phyloP scores from a whole-genome alignment of 345 rosid species.

The Noccaea caerulescens region DNA sequence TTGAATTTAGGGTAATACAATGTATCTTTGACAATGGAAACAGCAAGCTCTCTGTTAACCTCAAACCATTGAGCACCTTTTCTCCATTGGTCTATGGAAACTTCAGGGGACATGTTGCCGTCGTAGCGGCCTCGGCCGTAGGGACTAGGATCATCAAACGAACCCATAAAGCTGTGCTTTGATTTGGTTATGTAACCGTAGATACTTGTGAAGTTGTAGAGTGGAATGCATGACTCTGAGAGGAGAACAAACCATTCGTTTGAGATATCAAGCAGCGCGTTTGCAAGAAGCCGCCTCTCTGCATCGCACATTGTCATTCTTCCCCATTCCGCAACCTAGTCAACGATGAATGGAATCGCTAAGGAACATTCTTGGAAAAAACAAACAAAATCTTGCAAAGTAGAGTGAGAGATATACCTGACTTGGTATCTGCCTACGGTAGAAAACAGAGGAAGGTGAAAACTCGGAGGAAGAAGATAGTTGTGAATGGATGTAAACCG shows the following conservation, averaged over 20 bases:
- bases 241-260: constrained; percentile 87
- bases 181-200: constrained; percentile 65
- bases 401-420: constrained; percentile 55
- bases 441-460: constrained; percentile 62
- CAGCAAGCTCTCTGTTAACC: constrained; percentile 70
- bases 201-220: constrained; percentile 68
- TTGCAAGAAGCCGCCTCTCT: constrained; percentile 85
- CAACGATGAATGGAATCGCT: not conserved
- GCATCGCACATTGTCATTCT: constrained; percentile 96
- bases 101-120: constrained; percentile 73
- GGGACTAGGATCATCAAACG: constrained; percentile 83
- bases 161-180: constrained; percentile 70
- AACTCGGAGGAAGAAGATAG: constrained; percentile 59
- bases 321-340: constrained; percentile 91
- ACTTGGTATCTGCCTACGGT: constrained; percentile 82
- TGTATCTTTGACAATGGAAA: constrained; percentile 64
- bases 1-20: constrained; percentile 66
- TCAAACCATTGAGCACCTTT: constrained; percentile 98
- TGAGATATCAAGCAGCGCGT: constrained; percentile 85
- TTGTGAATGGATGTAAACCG: constrained; percentile 76
- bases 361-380: not conserved
- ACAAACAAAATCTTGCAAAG: not conserved
- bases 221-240: constrained; percentile 94
- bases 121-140: constrained; percentile 86
- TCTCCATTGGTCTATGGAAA: constrained; percentile 71